Evolutionary conservation across 192 early-diverging fungal genomes (phyloP).

Genomic region (Chytriomyces sp.): DNA sequence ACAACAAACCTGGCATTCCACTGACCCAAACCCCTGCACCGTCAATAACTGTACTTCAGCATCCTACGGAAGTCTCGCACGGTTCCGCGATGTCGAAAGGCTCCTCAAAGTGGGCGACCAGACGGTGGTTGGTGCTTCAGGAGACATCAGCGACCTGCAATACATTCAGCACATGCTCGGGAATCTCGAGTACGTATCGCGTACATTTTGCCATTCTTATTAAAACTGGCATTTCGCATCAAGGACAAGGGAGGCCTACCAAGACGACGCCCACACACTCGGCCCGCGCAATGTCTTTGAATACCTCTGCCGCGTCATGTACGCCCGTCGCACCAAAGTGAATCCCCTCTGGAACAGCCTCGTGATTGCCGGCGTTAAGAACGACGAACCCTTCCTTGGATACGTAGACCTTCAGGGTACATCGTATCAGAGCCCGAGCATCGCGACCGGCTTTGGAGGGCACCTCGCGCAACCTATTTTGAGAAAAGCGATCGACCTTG

Average conservation of each 20-base stretch:
- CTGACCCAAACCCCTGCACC: too few relatives aligned
- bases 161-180: conserved; percentile 79
- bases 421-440: conserved; percentile 84
- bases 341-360: conserved; percentile 97
- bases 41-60: conserved; percentile 45
- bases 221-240: neutral
- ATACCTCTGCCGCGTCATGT: conserved; percentile 89
- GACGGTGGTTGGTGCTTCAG: conserved; percentile 89
- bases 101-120: conserved; percentile 75
- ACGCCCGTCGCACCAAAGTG: conserved; percentile 81
- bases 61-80: conserved; percentile 91
- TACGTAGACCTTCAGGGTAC: conserved; percentile 92
- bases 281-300: conserved; percentile 87
- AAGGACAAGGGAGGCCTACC: conserved; percentile 84
- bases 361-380: conserved; percentile 83
- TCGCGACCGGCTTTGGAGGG: conserved; percentile 94
- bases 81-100: conserved; percentile 88
- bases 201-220: neutral
- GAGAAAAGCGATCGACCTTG: conserved; percentile 80
- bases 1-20: conserved; percentile 1
- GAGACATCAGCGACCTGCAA: conserved; percentile 95
- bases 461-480: conserved; percentile 90
- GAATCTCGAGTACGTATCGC: conserved; percentile 15
- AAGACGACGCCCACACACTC: conserved; percentile 86
- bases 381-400: conserved; percentile 85